Evolutionary conservation across 148 eudicot species (phyloP).

Genomic region (Camellia sinensis): DNA sequence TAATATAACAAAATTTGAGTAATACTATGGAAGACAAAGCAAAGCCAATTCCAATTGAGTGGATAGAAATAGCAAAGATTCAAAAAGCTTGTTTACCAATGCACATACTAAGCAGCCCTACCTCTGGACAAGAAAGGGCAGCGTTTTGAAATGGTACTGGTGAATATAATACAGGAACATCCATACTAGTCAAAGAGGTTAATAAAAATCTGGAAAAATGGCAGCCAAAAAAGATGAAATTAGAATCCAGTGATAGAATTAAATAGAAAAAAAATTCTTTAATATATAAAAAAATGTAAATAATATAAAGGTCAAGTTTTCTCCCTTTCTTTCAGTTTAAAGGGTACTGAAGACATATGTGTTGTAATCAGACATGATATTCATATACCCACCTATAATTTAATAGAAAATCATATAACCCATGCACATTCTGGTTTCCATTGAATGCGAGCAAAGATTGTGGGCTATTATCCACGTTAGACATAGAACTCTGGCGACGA

Average conservation of each 20-base stretch:
- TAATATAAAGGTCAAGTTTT: not conserved
- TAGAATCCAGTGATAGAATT: not conserved
- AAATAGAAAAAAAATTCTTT: not conserved
- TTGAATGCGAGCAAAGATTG: slow-evolving; percentile 64
- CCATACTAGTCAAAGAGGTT: slow-evolving; percentile 52
- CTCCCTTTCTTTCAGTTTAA: not conserved
- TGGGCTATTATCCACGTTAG: slow-evolving; percentile 74
- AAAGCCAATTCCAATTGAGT: not conserved
- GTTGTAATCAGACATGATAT: not conserved
- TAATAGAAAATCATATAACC: slow-evolving; percentile 75
- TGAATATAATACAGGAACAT: slow-evolving; percentile 83
- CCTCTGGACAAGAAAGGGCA: slow-evolving; percentile 85
- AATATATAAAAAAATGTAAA: not conserved
- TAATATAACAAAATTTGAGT: not conserved
- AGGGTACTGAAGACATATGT: too few species aligned
- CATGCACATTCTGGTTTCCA: slow-evolving; percentile 77
- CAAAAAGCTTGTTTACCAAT: not conserved
- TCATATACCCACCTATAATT: slow-evolving; percentile 49
- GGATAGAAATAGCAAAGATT: not conserved
- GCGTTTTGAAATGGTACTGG: slow-evolving; percentile 83
- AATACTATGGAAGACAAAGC: not conserved
- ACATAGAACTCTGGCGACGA: slow-evolving; percentile 43
- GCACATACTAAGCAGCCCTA: slow-evolving; percentile 17
- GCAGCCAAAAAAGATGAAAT: slow-evolving; percentile 15
- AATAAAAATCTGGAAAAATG: slow-evolving; percentile 50